Conservation (phyloP, 2,329 filamentous ascomycete species). For the Cordyceps tenuipes region DNA sequence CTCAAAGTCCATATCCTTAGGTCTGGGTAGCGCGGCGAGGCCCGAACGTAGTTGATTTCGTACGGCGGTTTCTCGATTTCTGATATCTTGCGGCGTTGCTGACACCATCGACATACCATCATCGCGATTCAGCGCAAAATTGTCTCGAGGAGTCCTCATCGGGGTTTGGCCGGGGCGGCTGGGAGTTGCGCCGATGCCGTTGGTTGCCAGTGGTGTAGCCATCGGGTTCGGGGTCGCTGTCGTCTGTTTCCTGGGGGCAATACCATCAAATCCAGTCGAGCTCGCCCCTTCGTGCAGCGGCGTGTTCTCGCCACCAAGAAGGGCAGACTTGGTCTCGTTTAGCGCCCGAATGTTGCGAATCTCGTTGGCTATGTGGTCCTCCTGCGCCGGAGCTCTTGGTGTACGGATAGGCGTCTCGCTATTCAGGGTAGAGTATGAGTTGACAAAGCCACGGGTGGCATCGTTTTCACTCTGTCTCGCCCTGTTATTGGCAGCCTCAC, state of each 20-base stretch:
- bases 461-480: constrained; percentile 75
- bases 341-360: constrained; percentile 87
- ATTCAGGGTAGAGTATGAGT: constrained; percentile 77
- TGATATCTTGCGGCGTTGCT: constrained; percentile 70
- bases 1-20: constrained; percentile 91
- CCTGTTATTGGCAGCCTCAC: constrained; percentile 71
- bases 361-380: constrained; percentile 94
- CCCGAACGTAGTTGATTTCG: constrained; percentile 61
- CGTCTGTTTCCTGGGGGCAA: constrained; percentile 68
- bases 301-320: constrained; percentile 90
- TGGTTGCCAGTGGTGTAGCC: constrained; percentile 72
- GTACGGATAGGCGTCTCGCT: constrained; percentile 83
- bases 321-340: constrained; percentile 86
- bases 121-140: constrained; percentile 70
- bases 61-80: constrained; percentile 58
- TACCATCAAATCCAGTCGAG: constrained; percentile 83
- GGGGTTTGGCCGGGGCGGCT: constrained; percentile 69
- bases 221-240: constrained; percentile 92
- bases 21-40: constrained; percentile 79
- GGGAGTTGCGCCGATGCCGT: constrained; percentile 61
- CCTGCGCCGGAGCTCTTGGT: constrained; percentile 80
- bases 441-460: constrained; percentile 75
- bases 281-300: constrained; percentile 72
- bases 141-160: constrained; percentile 80
- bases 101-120: constrained; percentile 59